Conservation (phyloP, 2,329 filamentous ascomycete genomes). For the Colletotrichum tropicicola region DNA sequence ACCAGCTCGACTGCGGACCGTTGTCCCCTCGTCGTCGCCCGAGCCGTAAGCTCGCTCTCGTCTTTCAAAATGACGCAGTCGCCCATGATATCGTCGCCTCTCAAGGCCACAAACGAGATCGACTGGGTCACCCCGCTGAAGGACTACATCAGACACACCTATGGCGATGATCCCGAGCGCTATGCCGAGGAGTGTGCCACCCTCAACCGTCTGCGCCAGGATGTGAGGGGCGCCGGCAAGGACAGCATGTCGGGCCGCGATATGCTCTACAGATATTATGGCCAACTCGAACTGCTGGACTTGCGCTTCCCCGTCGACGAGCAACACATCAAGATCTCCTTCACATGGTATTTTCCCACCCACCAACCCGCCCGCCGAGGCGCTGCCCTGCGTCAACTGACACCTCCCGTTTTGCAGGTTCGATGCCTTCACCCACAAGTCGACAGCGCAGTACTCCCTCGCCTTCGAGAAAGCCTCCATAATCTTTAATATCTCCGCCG, state of each 20-base stretch:
- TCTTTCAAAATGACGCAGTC: conserved; percentile 75
- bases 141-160: conserved; percentile 89
- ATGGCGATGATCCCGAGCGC: conserved; percentile 95
- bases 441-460: conserved; percentile 95
- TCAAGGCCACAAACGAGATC: conserved; percentile 96
- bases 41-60: conserved; percentile 16
- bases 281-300: conserved; percentile 93
- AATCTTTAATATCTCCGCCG: conserved; percentile 99
- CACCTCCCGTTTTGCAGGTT: conserved; percentile 68
- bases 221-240: conserved; percentile 97
- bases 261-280: conserved; percentile 96
- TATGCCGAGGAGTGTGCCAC: conserved; percentile 96
- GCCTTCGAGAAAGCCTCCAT: conserved; percentile 99
- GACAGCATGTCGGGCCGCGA: conserved; percentile 95
- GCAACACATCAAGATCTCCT: conserved; percentile 98
- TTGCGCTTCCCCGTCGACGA: conserved; percentile 96
- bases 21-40: not conserved
- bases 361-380: conserved; percentile 10
- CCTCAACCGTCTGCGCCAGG: conserved; percentile 93
- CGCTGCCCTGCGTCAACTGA: not conserved
- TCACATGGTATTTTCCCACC: conserved; percentile 80
- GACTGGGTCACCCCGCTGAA: conserved; percentile 96
- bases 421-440: conserved; percentile 98
- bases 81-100: conserved; percentile 93
- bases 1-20: conserved; percentile 10